Conservation (phyloP, 2,329 filamentous ascomycete genomes). For the Ophidiomyces ophidiicola region DNA sequence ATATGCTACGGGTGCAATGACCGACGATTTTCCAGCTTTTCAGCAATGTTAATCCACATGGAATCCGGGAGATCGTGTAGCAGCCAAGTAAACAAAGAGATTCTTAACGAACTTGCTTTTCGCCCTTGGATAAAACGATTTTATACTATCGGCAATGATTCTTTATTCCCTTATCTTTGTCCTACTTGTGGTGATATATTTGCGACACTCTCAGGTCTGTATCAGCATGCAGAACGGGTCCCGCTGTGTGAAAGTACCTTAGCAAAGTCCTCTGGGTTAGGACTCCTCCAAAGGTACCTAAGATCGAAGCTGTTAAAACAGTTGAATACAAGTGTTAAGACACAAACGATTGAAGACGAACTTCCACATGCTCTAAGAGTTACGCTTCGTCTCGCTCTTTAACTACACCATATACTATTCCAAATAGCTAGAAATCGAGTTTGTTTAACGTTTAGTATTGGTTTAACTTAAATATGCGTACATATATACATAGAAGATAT, state of each 20-base stretch:
- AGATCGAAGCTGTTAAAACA: too few relatives aligned
- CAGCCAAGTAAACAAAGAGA: slow-evolving; percentile 5
- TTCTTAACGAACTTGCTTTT: background rate
- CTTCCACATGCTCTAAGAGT: too few relatives aligned
- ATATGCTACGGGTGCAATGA: slow-evolving; percentile 18
- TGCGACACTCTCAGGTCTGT: slow-evolving; percentile 15
- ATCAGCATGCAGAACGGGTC: slow-evolving; percentile 18
- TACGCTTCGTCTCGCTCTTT: too few relatives aligned
- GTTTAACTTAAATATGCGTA: too few relatives aligned
- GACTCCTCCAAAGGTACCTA: background rate
- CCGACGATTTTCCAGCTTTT: slow-evolving; percentile 16
- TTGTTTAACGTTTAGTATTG: too few relatives aligned
- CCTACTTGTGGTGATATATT: slow-evolving; percentile 15
- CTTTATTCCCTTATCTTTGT: slow-evolving; percentile 14
- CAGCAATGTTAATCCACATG: slow-evolving; percentile 21
- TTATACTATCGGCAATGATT: background rate
- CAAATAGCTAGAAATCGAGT: too few relatives aligned
- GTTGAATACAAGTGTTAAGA: too few relatives aligned
- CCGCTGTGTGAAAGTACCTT: background rate
- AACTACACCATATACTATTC: too few relatives aligned
- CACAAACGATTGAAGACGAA: too few relatives aligned
- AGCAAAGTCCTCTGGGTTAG: background rate
- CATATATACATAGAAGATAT: too few relatives aligned
- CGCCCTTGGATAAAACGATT: background rate
- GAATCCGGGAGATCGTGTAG: slow-evolving; percentile 18